Conservation (phyloP, 257 asterid genomes). For the Penstemon newberryi region DNA sequence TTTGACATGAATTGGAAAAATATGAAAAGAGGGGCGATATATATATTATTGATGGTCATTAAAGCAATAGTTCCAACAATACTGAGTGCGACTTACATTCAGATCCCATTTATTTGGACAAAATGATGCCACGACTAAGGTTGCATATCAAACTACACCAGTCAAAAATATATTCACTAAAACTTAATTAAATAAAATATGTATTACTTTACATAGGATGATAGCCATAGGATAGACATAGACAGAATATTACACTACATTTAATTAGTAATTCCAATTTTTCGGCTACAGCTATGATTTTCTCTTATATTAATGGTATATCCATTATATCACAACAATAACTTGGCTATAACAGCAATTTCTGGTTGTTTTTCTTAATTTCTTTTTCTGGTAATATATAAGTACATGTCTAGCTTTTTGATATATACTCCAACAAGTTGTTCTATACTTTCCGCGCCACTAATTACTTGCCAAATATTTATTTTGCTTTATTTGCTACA, state of each 20-base stretch:
- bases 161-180: slow-evolving; percentile 11
- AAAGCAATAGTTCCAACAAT: not conserved
- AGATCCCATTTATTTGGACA: slow-evolving; percentile 31
- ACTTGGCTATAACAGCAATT: slow-evolving; percentile 13
- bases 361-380: slow-evolving; percentile 9
- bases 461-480: too few relatives aligned
- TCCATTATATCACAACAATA: slow-evolving; percentile 27
- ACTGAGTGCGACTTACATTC: slow-evolving; percentile 6
- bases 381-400: not conserved
- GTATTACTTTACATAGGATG: not conserved
- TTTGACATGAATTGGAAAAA: too few relatives aligned
- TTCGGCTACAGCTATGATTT: slow-evolving; percentile 11
- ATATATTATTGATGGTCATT: too few relatives aligned
- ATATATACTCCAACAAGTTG: too few relatives aligned
- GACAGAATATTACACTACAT: not conserved
- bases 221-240: not conserved
- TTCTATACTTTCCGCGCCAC: too few relatives aligned
- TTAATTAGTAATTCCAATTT: slow-evolving; percentile 7
- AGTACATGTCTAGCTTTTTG: not conserved
- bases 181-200: too few relatives aligned
- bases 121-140: slow-evolving; percentile 33
- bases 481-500: too few relatives aligned
- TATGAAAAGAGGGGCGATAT: not conserved
- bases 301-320: not conserved
- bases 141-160: slow-evolving; percentile 16